Evolutionary conservation across 805 yeast genomes (phyloP).

Genomic region (Wickerhamomyces strasburgensis): DNA sequence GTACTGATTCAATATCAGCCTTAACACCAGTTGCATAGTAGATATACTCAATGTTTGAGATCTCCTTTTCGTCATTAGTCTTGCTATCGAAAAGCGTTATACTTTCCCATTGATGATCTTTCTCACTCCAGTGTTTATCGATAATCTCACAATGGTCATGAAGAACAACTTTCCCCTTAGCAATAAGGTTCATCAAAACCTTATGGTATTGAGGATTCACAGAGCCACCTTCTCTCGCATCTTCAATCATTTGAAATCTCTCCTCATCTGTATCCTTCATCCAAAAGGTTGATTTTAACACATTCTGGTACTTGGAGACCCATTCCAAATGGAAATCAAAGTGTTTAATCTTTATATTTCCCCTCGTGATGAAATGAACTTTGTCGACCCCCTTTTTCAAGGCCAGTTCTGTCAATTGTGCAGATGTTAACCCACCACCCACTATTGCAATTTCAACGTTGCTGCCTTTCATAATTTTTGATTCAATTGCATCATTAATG

Average conservation of each 20-base stretch:
- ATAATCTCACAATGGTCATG: constrained; percentile 27
- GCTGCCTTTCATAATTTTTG: not conserved
- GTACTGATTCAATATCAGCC: constrained; percentile 27
- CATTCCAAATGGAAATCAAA: constrained; percentile 45
- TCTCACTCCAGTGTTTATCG: constrained; percentile 26
- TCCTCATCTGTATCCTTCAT: constrained; percentile 39
- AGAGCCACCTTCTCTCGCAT: constrained; percentile 42
- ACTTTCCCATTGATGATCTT: constrained; percentile 25
- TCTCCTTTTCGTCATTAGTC: constrained; percentile 2
- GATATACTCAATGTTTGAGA: constrained; percentile 29
- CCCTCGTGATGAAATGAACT: constrained; percentile 32
- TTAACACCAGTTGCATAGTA: constrained; percentile 39
- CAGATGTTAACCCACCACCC: constrained; percentile 44
- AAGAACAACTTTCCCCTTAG: constrained; percentile 29
- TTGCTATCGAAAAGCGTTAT: constrained; percentile 2
- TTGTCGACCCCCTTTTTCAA: constrained; percentile 27
- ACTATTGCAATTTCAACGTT: constrained; percentile 27
- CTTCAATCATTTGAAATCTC: constrained; percentile 34
- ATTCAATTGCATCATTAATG: constrained; percentile 1
- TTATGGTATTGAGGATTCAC: constrained; percentile 40
- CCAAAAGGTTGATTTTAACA: constrained; percentile 37
- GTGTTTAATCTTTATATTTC: constrained; percentile 38
- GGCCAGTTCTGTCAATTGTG: constrained; percentile 39
- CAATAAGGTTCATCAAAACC: constrained; percentile 27
- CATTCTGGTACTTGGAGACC: constrained; percentile 45